Conservation (phyloP, 768 basidiomycete genomes). For the Astraeus odoratus region DNA sequence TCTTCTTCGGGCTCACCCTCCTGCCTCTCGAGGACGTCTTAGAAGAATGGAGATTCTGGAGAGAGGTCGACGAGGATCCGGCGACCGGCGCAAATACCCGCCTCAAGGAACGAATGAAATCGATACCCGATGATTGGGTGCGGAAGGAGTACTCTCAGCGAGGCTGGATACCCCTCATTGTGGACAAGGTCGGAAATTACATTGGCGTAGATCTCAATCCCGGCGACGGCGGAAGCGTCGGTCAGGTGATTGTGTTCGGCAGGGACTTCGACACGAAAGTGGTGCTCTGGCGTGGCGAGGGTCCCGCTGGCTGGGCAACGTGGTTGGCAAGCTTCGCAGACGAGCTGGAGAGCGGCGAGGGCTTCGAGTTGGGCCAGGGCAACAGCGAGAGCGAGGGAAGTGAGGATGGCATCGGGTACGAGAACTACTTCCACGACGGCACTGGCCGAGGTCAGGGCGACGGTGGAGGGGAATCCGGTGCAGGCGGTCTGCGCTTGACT, state of each 20-base stretch:
- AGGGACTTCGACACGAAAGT: conserved; percentile 98
- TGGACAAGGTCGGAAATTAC: conserved; percentile 94
- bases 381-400: conserved; percentile 59
- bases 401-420: conserved; percentile 83
- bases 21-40: conserved; percentile 89
- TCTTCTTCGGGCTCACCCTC: conserved; percentile 94
- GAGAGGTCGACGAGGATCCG: conserved; percentile 87
- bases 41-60: conserved; percentile 96
- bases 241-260: conserved; percentile 98
- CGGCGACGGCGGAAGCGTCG: conserved; percentile 61
- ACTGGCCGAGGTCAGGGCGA: conserved; percentile 72
- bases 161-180: conserved; percentile 94
- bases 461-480: conserved; percentile 67
- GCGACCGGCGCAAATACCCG: conserved; percentile 71
- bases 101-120: conserved; percentile 74
- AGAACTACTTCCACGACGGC: conserved; percentile 81
- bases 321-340: conserved; percentile 91
- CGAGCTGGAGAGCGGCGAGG: conserved; percentile 85
- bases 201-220: conserved; percentile 94
- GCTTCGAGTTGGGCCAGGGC: conserved; percentile 66
- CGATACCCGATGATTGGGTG: conserved; percentile 87
- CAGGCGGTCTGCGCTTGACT: conserved; percentile 63
- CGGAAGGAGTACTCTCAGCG: conserved; percentile 84
- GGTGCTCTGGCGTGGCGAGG: conserved; percentile 89
- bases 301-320: conserved; percentile 86